These are phyloP conservation scores for Phialemonium atrogriseum DNA, from an alignment of 2,329 filamentous ascomycete genomes.

Conservation along the genomic window DNA sequence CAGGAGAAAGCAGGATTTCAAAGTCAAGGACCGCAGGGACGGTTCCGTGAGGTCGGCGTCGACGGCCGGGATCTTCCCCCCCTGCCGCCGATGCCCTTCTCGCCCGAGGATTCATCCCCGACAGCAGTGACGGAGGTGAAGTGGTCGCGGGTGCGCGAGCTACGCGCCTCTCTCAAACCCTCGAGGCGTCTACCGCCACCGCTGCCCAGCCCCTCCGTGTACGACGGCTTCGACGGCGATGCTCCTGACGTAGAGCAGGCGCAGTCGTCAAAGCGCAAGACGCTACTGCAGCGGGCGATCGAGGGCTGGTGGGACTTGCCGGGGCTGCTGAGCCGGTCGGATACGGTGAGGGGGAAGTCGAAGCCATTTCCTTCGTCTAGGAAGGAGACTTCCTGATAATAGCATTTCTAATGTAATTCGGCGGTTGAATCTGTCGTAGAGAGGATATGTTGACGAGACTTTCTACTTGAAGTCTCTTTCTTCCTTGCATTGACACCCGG, in stretches of 20 bases:
- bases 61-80: neutral
- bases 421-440: too few relatives aligned
- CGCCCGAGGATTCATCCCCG: neutral
- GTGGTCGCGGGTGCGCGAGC: conserved; percentile 2
- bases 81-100: neutral
- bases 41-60: neutral
- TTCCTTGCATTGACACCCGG: too few relatives aligned
- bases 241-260: neutral
- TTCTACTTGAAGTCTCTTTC: too few relatives aligned
- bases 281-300: conserved; percentile 33
- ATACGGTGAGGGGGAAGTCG: conserved; percentile 30
- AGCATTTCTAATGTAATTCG: too few relatives aligned
- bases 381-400: too few relatives aligned
- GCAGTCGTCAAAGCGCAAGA: conserved; percentile 29
- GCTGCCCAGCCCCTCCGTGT: conserved; percentile 2
- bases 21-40: neutral
- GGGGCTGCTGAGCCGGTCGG: conserved; percentile 28
- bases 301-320: conserved; percentile 48
- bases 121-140: neutral
- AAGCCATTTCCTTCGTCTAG: conserved; percentile 3
- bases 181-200: conserved; percentile 2
- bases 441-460: too few relatives aligned
- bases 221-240: neutral
- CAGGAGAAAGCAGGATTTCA: too few relatives aligned
- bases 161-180: conserved; percentile 1